Evolutionary conservation across 208 protist genomes (phyloP), one percentile per base, ranked within the genome.

Genomic region (Acanthamoeba royreba): DNA sequence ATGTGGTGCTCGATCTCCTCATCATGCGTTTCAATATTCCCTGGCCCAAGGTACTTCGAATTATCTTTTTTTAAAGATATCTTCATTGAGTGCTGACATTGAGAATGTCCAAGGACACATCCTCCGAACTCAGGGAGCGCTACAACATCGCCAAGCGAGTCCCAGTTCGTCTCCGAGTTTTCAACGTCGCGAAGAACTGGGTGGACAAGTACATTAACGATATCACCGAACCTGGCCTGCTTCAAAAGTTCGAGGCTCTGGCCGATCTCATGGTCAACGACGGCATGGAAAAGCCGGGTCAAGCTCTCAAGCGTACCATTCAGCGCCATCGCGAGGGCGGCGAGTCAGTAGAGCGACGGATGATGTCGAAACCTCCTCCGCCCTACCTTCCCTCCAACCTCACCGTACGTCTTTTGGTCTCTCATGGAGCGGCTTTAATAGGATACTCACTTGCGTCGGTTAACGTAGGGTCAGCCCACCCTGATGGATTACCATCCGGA

Each of bases 21-120:
- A 58, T 94, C 1, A 72, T 89, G 93, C 58, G 93, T 15, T 94
- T 66, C 86, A 92, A 92, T 25, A 92, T 92, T 28, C 86, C 86
- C 19, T 53, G 86, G 40, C 86, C 86, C 86, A 92, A 85, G 58
- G n/a, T n/a, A n/a, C n/a, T n/a, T n/a, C n/a, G n/a, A n/a, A n/a
- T n/a, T n/a, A n/a, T n/a, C n/a, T n/a, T n/a, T n/a, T n/a, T n/a
- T n/a, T n/a, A n/a, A n/a, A n/a, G n/a, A n/a, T n/a, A n/a, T n/a
- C n/a, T n/a, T n/a, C n/a, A n/a, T n/a, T n/a, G n/a, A n/a, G n/a
- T n/a, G n/a, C n/a, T n/a, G n/a, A n/a, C n/a, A n/a, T n/a, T n/a
- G n/a, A n/a, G n/a, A n/a, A n/a, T n/a, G n/a, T n/a, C n/a, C n/a
- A n/a, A 77, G 63, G 63, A 77, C 63, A 38, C 8, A 4, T 77